Conservation (phyloP, 495 filamentous ascomycete genomes). For the Trichoderma virens region DNA sequence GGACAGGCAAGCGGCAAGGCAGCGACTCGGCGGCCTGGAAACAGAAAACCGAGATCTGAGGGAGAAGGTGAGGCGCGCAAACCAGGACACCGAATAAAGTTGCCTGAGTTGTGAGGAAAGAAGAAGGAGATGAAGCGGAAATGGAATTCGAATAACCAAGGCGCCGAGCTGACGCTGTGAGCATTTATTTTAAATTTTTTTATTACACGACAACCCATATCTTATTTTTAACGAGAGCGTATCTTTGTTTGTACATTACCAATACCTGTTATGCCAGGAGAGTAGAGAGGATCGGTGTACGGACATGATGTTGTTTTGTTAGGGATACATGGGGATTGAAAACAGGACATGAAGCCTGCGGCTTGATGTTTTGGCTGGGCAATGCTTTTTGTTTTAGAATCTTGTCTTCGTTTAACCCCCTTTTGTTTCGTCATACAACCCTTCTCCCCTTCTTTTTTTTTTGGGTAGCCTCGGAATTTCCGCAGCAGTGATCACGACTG, state of each 20-base stretch:
- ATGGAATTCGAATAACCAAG: neutral
- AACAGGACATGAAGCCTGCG: neutral
- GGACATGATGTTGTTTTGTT: neutral
- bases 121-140: neutral
- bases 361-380: neutral
- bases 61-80: constrained; percentile 49
- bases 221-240: constrained; percentile 1
- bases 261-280: constrained; percentile 3
- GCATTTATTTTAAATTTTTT: neutral
- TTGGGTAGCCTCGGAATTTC: neutral
- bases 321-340: neutral
- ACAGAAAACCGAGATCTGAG: constrained; percentile 68
- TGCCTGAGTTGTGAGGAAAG: neutral
- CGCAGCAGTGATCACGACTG: too few relatives aligned
- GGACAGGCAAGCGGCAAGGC: constrained; percentile 74
- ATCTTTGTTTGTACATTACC: constrained; percentile 6
- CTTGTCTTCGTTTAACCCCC: neutral
- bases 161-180: neutral
- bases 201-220: neutral
- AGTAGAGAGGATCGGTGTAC: constrained; percentile 2
- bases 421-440: neutral
- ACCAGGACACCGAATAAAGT: neutral
- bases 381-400: neutral
- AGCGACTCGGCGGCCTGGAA: constrained; percentile 76
- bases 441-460: neutral